Evolutionary conservation across 225 moss, liverwort and hornwort genomes (phyloP), one percentile per base, ranked within the genome.

Genomic region (Marchantia paleacea): DNA sequence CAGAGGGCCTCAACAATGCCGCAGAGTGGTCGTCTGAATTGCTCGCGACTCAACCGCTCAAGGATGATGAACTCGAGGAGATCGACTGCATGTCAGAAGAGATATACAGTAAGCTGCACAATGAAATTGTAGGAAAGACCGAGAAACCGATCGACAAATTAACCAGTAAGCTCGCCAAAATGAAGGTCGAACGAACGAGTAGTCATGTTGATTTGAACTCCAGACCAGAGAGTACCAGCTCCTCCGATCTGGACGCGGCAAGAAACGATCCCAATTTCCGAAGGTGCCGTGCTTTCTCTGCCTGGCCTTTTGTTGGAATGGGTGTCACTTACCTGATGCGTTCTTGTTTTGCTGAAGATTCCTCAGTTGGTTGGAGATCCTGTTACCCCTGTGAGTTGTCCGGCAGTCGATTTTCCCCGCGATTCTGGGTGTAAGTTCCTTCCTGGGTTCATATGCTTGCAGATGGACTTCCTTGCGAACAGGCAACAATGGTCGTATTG

Each of bases 391-490:
- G 13, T 15, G 58, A 16, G 20, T 3, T 4, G 58, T 58, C 18
- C 20, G 6, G 58, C 18, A 58, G 18, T 5, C 5, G 20, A 58
- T 58, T 4, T 22, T 63, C 63, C 24, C 16, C 39, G 39, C 39
- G 63, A 68, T 16, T 28, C 68, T 68, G 12, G 68, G 15, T 68
- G 0, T 68, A 31, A 68, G 10, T 16, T 68, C 31, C 3, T 70
- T 16, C 49, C 19, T 50, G 29, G 24, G 53, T 24, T 11, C 7
- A 30, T 31, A 16, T 24, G 1, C 68, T 31, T 49, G 19, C 78
- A 85, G 85, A 78, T 83, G 85, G 85, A 79, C 78, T 29, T 75
- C 82, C 7, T 26, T 82, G 20, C 73, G 85, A 65, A 78, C 82
- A 10, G 85, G 85, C 25, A 79, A 55, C 52, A 76, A 55, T 52